phyloP scores from a whole-genome alignment of 495 filamentous ascomycete genomes.

The Friedmanniomyces simplex region DNA sequence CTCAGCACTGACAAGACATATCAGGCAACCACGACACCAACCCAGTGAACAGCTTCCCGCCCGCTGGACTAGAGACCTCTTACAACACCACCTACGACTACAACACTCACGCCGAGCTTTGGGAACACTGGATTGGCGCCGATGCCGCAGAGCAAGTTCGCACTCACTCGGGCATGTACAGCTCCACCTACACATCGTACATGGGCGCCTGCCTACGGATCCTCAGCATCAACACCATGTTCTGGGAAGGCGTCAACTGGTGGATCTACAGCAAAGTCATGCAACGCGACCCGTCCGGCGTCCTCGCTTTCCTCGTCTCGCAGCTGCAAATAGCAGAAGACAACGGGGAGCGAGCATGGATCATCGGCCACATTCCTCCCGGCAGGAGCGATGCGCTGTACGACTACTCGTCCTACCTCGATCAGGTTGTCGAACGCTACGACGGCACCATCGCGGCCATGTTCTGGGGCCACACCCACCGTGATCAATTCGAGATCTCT shows the following conservation, averaged over 20 bases:
- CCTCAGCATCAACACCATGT: conserved; percentile 48
- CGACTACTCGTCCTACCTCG: conserved; percentile 32
- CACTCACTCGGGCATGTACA: conserved; percentile 41
- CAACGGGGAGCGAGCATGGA: conserved; percentile 4
- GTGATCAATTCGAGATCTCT: conserved; percentile 44
- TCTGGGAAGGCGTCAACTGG: conserved; percentile 38
- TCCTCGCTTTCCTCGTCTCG: conserved; percentile 4
- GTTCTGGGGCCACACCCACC: conserved; percentile 51
- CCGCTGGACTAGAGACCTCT: conserved; percentile 25
- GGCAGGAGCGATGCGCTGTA: conserved; percentile 1
- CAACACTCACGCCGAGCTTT: conserved; percentile 37
- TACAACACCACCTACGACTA: conserved; percentile 43
- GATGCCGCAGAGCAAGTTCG: conserved; percentile 28
- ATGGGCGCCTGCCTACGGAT: conserved; percentile 33
- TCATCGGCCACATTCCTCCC: conserved; percentile 6
- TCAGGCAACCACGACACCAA: conserved; percentile 47
- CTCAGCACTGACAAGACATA: background rate
- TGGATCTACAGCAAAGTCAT: conserved; percentile 5
- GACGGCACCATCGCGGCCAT: conserved; percentile 42
- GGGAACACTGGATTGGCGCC: conserved; percentile 38
- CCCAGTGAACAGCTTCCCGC: conserved; percentile 43
- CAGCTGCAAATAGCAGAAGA: background rate
- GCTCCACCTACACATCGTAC: conserved; percentile 28
- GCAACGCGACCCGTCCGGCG: conserved; percentile 5
- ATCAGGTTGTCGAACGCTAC: conserved; percentile 46